Evolutionary conservation across 1,284 basidiomycete species (phyloP), one percentile per base, ranked within the genome.

Genomic region (Apiotrichum domesticum): DNA sequence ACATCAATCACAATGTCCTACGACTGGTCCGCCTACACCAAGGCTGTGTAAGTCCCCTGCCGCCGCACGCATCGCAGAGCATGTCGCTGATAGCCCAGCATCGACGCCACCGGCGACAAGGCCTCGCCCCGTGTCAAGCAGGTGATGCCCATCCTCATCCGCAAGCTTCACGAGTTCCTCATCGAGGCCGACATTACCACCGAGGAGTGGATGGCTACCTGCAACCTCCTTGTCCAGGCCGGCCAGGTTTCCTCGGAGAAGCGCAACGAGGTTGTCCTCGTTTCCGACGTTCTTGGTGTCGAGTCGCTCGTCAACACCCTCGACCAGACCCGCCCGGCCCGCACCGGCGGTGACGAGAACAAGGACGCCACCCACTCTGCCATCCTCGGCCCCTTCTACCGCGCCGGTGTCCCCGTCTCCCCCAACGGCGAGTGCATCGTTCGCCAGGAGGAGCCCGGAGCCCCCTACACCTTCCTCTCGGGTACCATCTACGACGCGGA

Each of bases 211-310:
- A 62, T 75, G 11, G 67, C 61, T 0, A 67, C 69, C 2, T 76
- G 76, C 64, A 67, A 75, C 52, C 63, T 77, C 7, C 56, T 77
- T 8, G 70, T 73, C 40, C 68, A 67, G 35, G 72, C 72, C 1
- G 76, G 75, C 29, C 61, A 77, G 62, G 69, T 74, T 40, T 71
- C 71, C 13, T 63, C 63, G 15, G 73, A 74, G 1, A 69, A 69
- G 58, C 67, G 76, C 10, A 74, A 77, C 65, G 76, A 78, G 60
- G 66, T 77, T 51, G 70, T 78, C 47, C 70, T 78, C 45, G 67
- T 76, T 41, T 66, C 68, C 7, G 77, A 78, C 55, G 69, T 77
- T 3, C 62, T 77, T 7, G 77, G 77, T 13, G 61, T 77, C 49
- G 76, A 78, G 55, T 69, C 67, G 4, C 66, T 78, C 13, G 66